These are phyloP conservation scores for Penicillium sp. DNA, from an alignment of 2,329 filamentous ascomycete species.

Conservation along the genomic window DNA sequence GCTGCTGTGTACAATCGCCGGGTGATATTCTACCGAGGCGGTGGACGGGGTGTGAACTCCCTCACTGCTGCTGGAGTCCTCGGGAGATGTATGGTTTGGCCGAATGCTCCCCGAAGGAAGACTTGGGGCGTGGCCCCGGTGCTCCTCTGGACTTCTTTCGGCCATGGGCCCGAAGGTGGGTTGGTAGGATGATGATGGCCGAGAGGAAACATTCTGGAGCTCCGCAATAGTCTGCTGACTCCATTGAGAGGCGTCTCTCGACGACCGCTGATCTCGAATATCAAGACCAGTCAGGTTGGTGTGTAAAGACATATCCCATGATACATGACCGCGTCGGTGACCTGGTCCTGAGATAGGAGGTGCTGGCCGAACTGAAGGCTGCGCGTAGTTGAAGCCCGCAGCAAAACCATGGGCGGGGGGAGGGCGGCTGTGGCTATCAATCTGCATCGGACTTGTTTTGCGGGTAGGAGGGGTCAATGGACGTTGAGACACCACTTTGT, in stretches of 20 bases:
- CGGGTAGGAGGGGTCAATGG: constrained; percentile 64
- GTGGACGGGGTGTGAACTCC: constrained; percentile 50
- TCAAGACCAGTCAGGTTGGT: constrained; percentile 46
- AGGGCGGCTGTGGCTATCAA: constrained; percentile 55
- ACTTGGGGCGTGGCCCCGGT: constrained; percentile 30
- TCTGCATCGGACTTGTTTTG: constrained; percentile 72
- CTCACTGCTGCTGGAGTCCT: constrained; percentile 51
- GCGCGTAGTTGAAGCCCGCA: constrained; percentile 36
- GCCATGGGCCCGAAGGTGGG: constrained; percentile 27
- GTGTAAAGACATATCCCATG: constrained; percentile 50
- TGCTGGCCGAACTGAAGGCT: constrained; percentile 36
- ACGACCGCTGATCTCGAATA: constrained; percentile 37
- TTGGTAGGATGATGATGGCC: constrained; percentile 37
- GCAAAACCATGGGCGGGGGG: constrained; percentile 32
- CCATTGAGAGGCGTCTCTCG: constrained; percentile 43
- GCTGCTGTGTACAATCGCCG: constrained; percentile 50
- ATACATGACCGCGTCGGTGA: constrained; percentile 48
- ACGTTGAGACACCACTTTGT: constrained; percentile 63
- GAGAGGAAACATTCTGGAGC: constrained; percentile 39
- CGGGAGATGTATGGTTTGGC: constrained; percentile 44
- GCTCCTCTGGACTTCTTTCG: constrained; percentile 28
- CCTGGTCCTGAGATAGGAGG: constrained; percentile 46
- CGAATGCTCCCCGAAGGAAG: constrained; percentile 28
- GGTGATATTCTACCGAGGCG: constrained; percentile 49
- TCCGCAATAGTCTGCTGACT: constrained; percentile 46